Evolutionary conservation across 441 rosid species (phyloP).

Genomic region (Corymbia calophylla): DNA sequence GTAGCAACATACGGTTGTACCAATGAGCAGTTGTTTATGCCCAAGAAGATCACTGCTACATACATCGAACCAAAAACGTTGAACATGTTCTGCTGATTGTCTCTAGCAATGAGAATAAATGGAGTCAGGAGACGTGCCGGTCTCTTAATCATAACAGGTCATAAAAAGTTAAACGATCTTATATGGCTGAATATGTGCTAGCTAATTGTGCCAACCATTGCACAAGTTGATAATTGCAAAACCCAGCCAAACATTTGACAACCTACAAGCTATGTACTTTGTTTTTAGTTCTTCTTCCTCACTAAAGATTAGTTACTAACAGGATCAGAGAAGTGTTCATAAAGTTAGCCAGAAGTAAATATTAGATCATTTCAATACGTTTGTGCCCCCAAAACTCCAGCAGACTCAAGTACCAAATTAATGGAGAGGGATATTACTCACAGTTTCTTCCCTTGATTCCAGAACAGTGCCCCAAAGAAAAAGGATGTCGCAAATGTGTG

Average conservation of each 20-base stretch:
- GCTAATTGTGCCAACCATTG: background rate
- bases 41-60: slow-evolving; percentile 34
- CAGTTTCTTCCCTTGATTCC: slow-evolving; percentile 57
- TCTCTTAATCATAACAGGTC: background rate
- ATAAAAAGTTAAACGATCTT: background rate
- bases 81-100: slow-evolving; percentile 42
- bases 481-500: slow-evolving; percentile 25
- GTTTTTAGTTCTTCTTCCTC: background rate
- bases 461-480: slow-evolving; percentile 43
- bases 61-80: slow-evolving; percentile 41
- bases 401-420: background rate
- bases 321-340: background rate
- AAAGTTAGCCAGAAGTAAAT: background rate
- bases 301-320: background rate
- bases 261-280: background rate
- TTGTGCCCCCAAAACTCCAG: background rate
- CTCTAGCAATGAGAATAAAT: slow-evolving; percentile 16
- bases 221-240: background rate
- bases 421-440: slow-evolving; percentile 12
- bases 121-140: background rate
- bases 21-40: slow-evolving; percentile 36
- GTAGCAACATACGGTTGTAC: slow-evolving; percentile 30
- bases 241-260: background rate
- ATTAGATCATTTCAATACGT: background rate
- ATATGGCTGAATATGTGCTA: background rate